Percentiles rank a stretch among this genome's conserved stretches.
Evolutionary conservation across 306 rosid genomes (phyloP).

Genomic region (Biancaea sappan): DNA sequence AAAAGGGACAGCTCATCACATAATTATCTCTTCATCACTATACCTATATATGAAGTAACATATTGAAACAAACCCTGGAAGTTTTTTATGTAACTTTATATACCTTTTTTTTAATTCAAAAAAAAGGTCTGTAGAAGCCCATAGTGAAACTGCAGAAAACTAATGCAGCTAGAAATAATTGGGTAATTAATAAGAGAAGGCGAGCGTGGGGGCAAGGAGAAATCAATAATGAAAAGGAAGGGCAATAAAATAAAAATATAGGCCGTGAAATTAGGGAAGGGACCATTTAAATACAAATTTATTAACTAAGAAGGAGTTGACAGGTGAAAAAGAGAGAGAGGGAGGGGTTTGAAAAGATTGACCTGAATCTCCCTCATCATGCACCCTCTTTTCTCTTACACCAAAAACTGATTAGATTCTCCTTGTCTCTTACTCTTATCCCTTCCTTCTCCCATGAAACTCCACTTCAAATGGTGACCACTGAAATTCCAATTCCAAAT

Average conservation of each 20-base stretch:
- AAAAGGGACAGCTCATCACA: slow-evolving; percentile 34
- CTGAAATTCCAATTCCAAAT: no score
- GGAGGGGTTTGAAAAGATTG: slow-evolving; percentile 57
- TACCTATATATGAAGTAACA: background rate
- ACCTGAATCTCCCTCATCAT: slow-evolving; percentile 60
- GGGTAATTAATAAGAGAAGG: slow-evolving; percentile 41
- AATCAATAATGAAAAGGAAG: slow-evolving; percentile 30
- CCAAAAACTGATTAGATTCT: slow-evolving; percentile 44
- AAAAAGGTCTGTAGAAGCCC: no score
- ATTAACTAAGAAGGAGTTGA: slow-evolving; percentile 39
- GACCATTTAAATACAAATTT: slow-evolving; percentile 48
- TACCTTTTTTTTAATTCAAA: no score
- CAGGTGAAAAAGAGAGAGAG: no score
- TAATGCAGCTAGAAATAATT: slow-evolving; percentile 15
- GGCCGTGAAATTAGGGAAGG: slow-evolving; percentile 53
- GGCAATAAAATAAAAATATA: slow-evolving; percentile 46
- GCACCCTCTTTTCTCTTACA: slow-evolving; percentile 44
- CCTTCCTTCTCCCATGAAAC: slow-evolving; percentile 49
- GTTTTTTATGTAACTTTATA: no score
- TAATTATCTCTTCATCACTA: slow-evolving; percentile 30
- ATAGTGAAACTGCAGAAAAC: no score
- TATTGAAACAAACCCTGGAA: slow-evolving; percentile 11
- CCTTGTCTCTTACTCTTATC: slow-evolving; percentile 48
- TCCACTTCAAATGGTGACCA: slow-evolving; percentile 57
- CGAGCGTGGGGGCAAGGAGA: slow-evolving; percentile 47